Conservation (phyloP, 139 green algal species). For the Tetraselmis chui region DNA sequence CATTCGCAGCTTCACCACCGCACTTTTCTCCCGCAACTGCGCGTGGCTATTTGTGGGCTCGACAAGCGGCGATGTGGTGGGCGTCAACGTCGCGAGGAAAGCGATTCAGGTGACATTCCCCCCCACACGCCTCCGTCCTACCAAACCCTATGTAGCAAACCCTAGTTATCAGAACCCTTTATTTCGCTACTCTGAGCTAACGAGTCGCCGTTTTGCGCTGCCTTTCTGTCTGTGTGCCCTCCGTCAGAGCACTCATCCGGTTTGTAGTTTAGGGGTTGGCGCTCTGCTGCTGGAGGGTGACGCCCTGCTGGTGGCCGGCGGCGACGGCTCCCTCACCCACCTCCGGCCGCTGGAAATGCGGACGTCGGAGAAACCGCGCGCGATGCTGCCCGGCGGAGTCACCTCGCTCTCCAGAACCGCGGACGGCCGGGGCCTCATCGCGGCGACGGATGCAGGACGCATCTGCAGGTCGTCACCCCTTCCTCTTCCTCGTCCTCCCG, state of each 20-base stretch:
- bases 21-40: slow-evolving; percentile 38
- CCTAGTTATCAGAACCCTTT: too few species aligned
- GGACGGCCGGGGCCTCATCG: slow-evolving; percentile 22
- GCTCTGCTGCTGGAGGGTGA: not conserved
- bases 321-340: slow-evolving; percentile 26
- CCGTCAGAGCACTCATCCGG: slow-evolving; percentile 34
- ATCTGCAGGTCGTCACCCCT: slow-evolving; percentile 23
- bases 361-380: slow-evolving; percentile 19
- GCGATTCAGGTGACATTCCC: slow-evolving; percentile 45
- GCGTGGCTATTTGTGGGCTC: slow-evolving; percentile 50
- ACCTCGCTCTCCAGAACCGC: slow-evolving; percentile 21
- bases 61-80: slow-evolving; percentile 36
- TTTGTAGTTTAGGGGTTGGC: slow-evolving; percentile 30
- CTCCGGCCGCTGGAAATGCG: slow-evolving; percentile 18
- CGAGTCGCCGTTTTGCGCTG: too few species aligned
- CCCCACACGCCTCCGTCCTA: too few species aligned
- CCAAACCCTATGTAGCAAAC: too few species aligned
- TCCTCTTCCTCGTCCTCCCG: not conserved
- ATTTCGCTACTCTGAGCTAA: too few species aligned
- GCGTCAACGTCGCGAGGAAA: slow-evolving; percentile 41
- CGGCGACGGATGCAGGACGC: slow-evolving; percentile 25
- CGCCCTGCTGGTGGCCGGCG: slow-evolving; percentile 27
- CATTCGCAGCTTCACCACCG: slow-evolving; percentile 22
- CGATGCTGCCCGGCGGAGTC: slow-evolving; percentile 24
- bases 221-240: too few species aligned